A percentile compares a stretch with the other conserved stretches of the same genome.
These are phyloP conservation scores for Ceratocystis variospora DNA, from an alignment of 2,329 filamentous ascomycete species.

Conservation along the genomic window DNA sequence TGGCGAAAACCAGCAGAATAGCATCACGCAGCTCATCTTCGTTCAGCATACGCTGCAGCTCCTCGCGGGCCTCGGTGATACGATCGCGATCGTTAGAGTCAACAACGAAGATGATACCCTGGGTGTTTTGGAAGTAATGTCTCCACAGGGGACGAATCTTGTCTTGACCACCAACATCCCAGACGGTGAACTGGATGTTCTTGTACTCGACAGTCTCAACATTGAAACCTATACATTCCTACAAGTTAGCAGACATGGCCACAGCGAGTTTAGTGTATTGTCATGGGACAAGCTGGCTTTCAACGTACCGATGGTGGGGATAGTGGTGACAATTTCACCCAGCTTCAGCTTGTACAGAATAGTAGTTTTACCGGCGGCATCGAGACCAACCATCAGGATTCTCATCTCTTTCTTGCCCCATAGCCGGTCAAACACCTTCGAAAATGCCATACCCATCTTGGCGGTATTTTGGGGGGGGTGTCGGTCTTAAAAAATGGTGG, in stretches of 20 bases:
- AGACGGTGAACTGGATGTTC: slow-evolving; percentile 99
- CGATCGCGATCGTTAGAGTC: slow-evolving; percentile 98
- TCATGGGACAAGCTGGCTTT: neutral
- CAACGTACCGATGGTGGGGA: slow-evolving; percentile 82
- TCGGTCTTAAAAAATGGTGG: slow-evolving; percentile 19
- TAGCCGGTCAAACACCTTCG: slow-evolving; percentile 88
- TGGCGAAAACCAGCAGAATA: slow-evolving; percentile 92
- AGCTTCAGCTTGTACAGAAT: slow-evolving; percentile 99
- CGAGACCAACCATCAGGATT: slow-evolving; percentile 99
- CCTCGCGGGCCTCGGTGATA: slow-evolving; percentile 91
- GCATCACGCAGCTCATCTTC: slow-evolving; percentile 98
- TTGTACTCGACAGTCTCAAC: slow-evolving; percentile 99
- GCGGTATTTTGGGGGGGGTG: slow-evolving; percentile 24
- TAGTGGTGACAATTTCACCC: slow-evolving; percentile 97
- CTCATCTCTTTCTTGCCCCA: slow-evolving; percentile 99
- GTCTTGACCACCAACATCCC: slow-evolving; percentile 99
- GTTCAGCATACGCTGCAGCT: slow-evolving; percentile 96
- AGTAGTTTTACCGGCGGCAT: slow-evolving; percentile 98
- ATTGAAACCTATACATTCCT: slow-evolving; percentile 63
- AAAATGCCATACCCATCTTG: slow-evolving; percentile 90
- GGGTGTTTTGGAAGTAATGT: slow-evolving; percentile 99
- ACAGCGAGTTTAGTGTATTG: neutral
- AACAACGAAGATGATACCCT: slow-evolving; percentile 99
- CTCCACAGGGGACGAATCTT: slow-evolving; percentile 99
- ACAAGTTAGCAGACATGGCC: neutral